Percentiles rank a stretch among this genome's conserved stretches.
phyloP scores from a whole-genome alignment of 768 basidiomycete species.

The Kwoniella shandongensis region DNA sequence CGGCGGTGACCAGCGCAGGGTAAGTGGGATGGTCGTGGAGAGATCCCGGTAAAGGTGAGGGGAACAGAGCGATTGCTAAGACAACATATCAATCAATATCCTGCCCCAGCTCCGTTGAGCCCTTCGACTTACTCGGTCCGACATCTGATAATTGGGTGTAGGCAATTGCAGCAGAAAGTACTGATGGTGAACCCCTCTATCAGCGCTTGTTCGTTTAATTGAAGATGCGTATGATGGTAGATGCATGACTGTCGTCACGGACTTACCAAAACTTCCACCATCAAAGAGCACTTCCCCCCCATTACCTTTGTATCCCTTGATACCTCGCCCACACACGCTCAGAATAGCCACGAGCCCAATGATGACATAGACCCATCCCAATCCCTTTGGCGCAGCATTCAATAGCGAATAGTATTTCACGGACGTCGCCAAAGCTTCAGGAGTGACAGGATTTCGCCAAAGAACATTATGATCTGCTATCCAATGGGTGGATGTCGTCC shows the following conservation, averaged over 20 bases:
- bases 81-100: no score
- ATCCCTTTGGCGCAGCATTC: constrained; percentile 31
- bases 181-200: constrained; percentile 16
- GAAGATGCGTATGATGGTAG: neutral
- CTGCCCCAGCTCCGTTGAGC: neutral
- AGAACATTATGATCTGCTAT: constrained; percentile 54
- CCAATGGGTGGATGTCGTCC: constrained; percentile 52
- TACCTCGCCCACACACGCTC: constrained; percentile 36
- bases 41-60: constrained; percentile 28
- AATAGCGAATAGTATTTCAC: constrained; percentile 51
- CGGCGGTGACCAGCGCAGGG: constrained; percentile 34
- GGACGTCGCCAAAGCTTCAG: constrained; percentile 42
- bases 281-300: constrained; percentile 53
- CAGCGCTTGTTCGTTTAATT: neutral
- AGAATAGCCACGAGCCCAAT: constrained; percentile 40
- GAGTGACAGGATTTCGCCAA: constrained; percentile 50
- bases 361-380: constrained; percentile 41
- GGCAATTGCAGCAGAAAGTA: constrained; percentile 37
- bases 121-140: constrained; percentile 36
- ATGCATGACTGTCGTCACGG: neutral
- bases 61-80: constrained; percentile 44
- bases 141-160: constrained; percentile 43
- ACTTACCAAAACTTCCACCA: constrained; percentile 51
- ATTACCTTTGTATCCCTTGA: constrained; percentile 39
- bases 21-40: constrained; percentile 26